Percentiles rank a stretch among this genome's conserved stretches.
These are phyloP conservation scores for Metschnikowia vanudenii DNA, from an alignment of 805 yeast species.

Conservation along the genomic window DNA sequence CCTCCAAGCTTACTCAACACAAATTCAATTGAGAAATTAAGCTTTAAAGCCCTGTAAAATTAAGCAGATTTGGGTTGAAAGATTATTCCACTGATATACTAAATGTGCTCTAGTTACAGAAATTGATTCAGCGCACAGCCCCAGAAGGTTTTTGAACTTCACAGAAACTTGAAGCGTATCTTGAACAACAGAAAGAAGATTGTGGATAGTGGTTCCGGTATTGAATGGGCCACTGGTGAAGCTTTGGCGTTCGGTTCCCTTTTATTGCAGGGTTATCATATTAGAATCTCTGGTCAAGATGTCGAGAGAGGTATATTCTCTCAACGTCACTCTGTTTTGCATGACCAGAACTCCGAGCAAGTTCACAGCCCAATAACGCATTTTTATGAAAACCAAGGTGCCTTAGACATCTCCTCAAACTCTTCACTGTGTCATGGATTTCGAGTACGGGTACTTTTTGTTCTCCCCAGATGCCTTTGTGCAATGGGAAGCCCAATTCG, in stretches of 20 bases:
- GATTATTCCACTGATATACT: too few species aligned
- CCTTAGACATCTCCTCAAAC: slow-evolving; percentile 83
- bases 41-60: too few species aligned
- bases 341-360: slow-evolving; percentile 86
- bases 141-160: slow-evolving; percentile 88
- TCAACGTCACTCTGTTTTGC: slow-evolving; percentile 97
- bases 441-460: slow-evolving; percentile 97
- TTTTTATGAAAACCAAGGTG: slow-evolving; percentile 77
- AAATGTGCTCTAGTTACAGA: too few species aligned
- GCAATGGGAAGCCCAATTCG: slow-evolving; percentile 99
- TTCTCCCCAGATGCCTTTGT: slow-evolving; percentile 96
- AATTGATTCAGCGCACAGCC: too few species aligned
- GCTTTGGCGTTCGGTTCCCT: slow-evolving; percentile 96
- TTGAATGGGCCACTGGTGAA: slow-evolving; percentile 99
- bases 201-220: slow-evolving; percentile 84
- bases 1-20: too few species aligned
- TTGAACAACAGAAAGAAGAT: slow-evolving; percentile 83
- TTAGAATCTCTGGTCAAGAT: slow-evolving; percentile 98
- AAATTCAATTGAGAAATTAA: too few species aligned
- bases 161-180: slow-evolving; percentile 94
- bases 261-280: slow-evolving; percentile 89
- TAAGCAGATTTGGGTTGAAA: too few species aligned
- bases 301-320: slow-evolving; percentile 99
- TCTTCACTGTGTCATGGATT: slow-evolving; percentile 98
- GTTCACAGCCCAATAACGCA: slow-evolving; percentile 84